phyloP scores from a whole-genome alignment of 2,329 filamentous ascomycete species.

The Plenodomus biglobosus region DNA sequence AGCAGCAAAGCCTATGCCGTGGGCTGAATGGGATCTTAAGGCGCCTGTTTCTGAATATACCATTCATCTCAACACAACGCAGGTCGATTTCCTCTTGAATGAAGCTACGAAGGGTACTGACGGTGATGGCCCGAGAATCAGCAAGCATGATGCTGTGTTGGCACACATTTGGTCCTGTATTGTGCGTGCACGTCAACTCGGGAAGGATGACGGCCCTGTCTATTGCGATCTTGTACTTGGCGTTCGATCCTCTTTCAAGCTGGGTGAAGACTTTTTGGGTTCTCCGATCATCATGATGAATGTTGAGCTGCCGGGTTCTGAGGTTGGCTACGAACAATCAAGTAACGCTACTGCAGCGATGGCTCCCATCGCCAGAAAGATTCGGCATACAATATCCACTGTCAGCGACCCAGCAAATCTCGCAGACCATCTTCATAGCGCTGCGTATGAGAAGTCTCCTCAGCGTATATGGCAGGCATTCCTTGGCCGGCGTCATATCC shows the following conservation, averaged over 20 bases:
- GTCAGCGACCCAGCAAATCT: conserved; percentile 5
- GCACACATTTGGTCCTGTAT: conserved; percentile 11
- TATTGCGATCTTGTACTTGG: conserved; percentile 12
- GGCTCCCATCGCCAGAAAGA: neutral
- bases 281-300: conserved; percentile 13
- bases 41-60: conserved; percentile 7
- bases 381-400: conserved; percentile 1
- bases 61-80: conserved; percentile 4
- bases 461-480: conserved; percentile 13
- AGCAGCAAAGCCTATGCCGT: conserved; percentile 7
- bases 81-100: conserved; percentile 6
- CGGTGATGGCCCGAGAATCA: neutral
- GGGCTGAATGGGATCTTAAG: conserved; percentile 8
- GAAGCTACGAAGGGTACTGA: neutral
- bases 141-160: conserved; percentile 13
- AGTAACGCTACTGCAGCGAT: neutral
- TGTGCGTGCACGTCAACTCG: conserved; percentile 7
- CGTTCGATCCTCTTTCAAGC: conserved; percentile 4
- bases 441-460: conserved; percentile 10
- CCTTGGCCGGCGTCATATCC: conserved; percentile 7
- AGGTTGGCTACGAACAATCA: neutral
- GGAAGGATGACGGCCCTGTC: conserved; percentile 5
- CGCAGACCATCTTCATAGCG: conserved; percentile 8
- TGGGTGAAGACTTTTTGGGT: conserved; percentile 2
- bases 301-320: conserved; percentile 4